Evolutionary conservation across 2,329 filamentous ascomycete species (phyloP), one percentile per base, ranked within the genome.

Genomic region (Fusarium drepaniforme): DNA sequence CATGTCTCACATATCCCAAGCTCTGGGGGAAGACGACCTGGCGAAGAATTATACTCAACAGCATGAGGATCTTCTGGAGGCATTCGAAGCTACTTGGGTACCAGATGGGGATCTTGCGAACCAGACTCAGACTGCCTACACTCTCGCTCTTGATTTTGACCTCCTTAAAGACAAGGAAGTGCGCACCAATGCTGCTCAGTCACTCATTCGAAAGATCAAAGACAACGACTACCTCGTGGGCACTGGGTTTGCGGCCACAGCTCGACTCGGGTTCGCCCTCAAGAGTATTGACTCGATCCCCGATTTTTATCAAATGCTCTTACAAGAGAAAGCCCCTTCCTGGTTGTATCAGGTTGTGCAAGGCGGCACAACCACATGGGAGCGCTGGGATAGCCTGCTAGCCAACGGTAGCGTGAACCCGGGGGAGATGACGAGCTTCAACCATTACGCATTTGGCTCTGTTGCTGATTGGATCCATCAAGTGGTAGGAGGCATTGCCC

Each of bases 311-410:
- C 80, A 81, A 18, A 88, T 89, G 85, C 81, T 89, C 1, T 79
- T 86, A 7, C 83, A 88, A 73, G 85, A 82, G 8, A 76, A 82
- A 4, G 82, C 84, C 1, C 87, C 86, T 0, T 86, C 83, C 0
- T 89, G 87, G 87, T 76, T 89, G 1, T 88, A 87, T 61, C 86
- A 85, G 15, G 83, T 89, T 8, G 82, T 81, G 0, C 84, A 85
- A 83, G 81, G 81, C 12, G 86, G 82, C 0, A 88, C 87, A 0
- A 88, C 86, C 0, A 86, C 84, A 0, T 89, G 87, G 87, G 87
- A 89, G 71, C 82, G 87, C 3, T 88, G 87, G 87, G 86, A 89
- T 59, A 85, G 83, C 33, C 78, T 88, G 37, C 75, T 87, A 0
- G 74, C 88, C 18, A 88, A 88, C 64, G 80, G 84, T 0, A 84